A percentile compares a stretch with the other conserved stretches of the same genome.
Conservation (phyloP, 345 rosid genomes). For the Bretschneidera sinensis region DNA sequence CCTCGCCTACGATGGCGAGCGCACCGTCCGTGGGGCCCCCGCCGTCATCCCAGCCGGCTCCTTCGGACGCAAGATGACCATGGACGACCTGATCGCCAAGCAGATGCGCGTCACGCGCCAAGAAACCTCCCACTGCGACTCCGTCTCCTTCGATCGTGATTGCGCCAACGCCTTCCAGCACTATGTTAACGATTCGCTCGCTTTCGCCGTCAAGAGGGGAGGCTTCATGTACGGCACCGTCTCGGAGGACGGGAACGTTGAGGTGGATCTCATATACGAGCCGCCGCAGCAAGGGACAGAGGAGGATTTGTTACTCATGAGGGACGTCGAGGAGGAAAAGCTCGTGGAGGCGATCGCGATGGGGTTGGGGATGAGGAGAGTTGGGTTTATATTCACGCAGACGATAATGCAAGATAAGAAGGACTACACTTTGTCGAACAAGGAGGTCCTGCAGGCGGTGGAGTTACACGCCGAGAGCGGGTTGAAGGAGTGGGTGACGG, state of each 20-base stretch:
- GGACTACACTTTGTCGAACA: conserved; percentile 69
- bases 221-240: conserved; percentile 94
- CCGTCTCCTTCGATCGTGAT: conserved; percentile 81
- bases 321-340: conserved; percentile 68
- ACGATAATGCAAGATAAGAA: conserved; percentile 64
- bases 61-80: conserved; percentile 95
- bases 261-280: conserved; percentile 88
- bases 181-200: conserved; percentile 67
- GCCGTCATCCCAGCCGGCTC: conserved; percentile 72
- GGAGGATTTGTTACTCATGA: conserved; percentile 46
- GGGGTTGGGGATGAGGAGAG: conserved; percentile 80
- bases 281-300: conserved; percentile 87
- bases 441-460: conserved; percentile 68
- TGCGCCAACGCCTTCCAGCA: conserved; percentile 76
- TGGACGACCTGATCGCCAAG: conserved; percentile 82
- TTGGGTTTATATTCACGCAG: conserved; percentile 80
- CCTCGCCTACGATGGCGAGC: conserved; percentile 74
- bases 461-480: conserved; percentile 76
- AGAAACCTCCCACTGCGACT: conserved; percentile 75
- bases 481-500: conserved; percentile 91
- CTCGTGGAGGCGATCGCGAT: conserved; percentile 70
- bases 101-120: conserved; percentile 87
- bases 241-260: conserved; percentile 64
- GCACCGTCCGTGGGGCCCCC: conserved; percentile 59
- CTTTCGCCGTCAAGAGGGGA: conserved; percentile 79